These are phyloP conservation scores for Aspergillus quadricinctus DNA, from an alignment of 2,329 filamentous ascomycete genomes.

Conservation along the genomic window DNA sequence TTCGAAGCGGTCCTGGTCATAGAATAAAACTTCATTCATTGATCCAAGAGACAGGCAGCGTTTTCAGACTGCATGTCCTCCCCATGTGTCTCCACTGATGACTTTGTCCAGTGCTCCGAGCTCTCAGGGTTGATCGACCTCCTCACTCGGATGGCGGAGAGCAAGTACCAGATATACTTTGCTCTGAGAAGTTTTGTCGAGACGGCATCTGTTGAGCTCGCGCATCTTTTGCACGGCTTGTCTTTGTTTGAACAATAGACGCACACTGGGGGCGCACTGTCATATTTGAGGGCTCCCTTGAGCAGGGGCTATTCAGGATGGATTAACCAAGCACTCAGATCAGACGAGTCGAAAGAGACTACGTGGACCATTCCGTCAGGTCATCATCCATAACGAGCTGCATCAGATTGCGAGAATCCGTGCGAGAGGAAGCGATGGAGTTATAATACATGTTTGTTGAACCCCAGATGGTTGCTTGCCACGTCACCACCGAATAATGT, in stretches of 20 bases:
- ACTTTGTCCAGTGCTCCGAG: neutral
- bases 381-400: constrained; percentile 9
- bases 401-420: constrained; percentile 16
- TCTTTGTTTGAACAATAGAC: neutral
- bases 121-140: neutral
- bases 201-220: neutral
- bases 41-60: neutral
- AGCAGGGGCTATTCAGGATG: neutral
- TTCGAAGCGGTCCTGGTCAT: neutral
- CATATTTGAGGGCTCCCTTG: neutral
- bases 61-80: neutral
- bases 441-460: constrained; percentile 16
- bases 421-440: constrained; percentile 18
- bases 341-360: constrained; percentile 13
- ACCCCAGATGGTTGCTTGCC: constrained; percentile 23
- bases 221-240: neutral
- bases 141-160: neutral
- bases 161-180: neutral
- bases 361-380: constrained; percentile 27
- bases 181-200: neutral
- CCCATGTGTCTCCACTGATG: neutral
- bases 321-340: constrained; percentile 7
- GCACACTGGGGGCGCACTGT: neutral
- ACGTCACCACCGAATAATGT: constrained; percentile 29
- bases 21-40: neutral